Evolutionary conservation across 2,329 filamentous ascomycete species (phyloP), one percentile per base, ranked within the genome.

Genomic region (Penicillium sp.): DNA sequence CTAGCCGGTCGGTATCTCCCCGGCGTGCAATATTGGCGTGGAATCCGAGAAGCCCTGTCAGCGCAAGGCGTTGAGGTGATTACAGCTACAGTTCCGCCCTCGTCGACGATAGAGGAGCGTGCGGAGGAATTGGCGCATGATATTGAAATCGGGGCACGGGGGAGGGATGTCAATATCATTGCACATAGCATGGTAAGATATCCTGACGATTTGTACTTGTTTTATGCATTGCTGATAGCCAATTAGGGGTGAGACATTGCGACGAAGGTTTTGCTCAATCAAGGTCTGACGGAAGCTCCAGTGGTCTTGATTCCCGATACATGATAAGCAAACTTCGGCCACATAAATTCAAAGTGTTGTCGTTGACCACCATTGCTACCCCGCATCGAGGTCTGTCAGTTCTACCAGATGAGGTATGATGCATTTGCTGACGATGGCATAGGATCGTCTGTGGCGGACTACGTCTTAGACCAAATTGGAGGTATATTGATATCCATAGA

Each of bases 271-370:
- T 55, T 45, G 56, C 49, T 4, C 16, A 41, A n/a, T 14, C 27
- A 57, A 23, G 6, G 26, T 44, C 47, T 57, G 52, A 53, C 41
- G 10, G 5, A 20, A 20, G 27, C 6, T 31, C 27, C 16, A 81
- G 81, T 44, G 81, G 81, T 7, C 74, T 84, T 41, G 81, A 84
- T 60, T 74, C 81, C 26, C 73, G 81, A 47, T 82, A 82, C 56
- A 82, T 84, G 78, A 80, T 84, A 55, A 81, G 77, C 49, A 73
- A 69, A 34, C 66, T 84, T 18, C 72, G 74, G 40, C 79, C 79
- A 8, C 69, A 83, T 20, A 20, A 20, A 41, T 87, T 95, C 54
- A 88, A 87, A 62, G 86, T 95, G 49, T 75, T 89, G 29, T 83
- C 80, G 0, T 63, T 84, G 54, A 84, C 81, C 0, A 84, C 81